A percentile compares a stretch with the other conserved stretches of the same genome.
These are phyloP conservation scores for Lachnellula subtilissima DNA, from an alignment of 2,329 filamentous ascomycete species.

Conservation along the genomic window DNA sequence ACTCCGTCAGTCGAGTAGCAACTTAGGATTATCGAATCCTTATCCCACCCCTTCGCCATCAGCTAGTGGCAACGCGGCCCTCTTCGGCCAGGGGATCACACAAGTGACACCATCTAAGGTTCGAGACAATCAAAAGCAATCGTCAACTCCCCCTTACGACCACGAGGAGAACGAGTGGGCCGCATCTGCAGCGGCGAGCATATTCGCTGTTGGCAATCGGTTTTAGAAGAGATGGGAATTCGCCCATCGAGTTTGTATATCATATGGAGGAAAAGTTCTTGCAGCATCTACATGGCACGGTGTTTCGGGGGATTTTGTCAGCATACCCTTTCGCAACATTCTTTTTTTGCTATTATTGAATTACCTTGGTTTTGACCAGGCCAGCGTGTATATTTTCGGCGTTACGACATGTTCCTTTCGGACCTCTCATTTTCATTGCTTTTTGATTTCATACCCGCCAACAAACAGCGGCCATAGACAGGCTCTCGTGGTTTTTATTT, in stretches of 20 bases:
- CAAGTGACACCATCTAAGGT: slow-evolving; percentile 46
- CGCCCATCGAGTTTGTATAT: slow-evolving; percentile 25
- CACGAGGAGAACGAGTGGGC: slow-evolving; percentile 93
- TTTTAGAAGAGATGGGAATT: slow-evolving; percentile 37
- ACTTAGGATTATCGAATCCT: slow-evolving; percentile 55
- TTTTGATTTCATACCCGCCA: slow-evolving; percentile 21
- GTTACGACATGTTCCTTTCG: slow-evolving; percentile 15
- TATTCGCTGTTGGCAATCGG: slow-evolving; percentile 66
- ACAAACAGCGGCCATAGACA: slow-evolving; percentile 16
- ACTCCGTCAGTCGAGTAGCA: slow-evolving; percentile 60
- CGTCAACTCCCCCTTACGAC: slow-evolving; percentile 94
- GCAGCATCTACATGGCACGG: slow-evolving; percentile 32
- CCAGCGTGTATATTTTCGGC: slow-evolving; percentile 21
- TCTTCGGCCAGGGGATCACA: slow-evolving; percentile 57
- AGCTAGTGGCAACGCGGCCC: slow-evolving; percentile 71
- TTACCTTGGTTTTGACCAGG: slow-evolving; percentile 11
- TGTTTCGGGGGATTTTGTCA: slow-evolving; percentile 26
- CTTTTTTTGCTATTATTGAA: slow-evolving; percentile 19
- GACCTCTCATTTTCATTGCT: slow-evolving; percentile 20
- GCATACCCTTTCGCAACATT: slow-evolving; percentile 21
- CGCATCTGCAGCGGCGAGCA: slow-evolving; percentile 73
- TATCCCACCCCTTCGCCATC: slow-evolving; percentile 70
- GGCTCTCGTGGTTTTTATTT: slow-evolving; percentile 18
- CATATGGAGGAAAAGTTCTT: slow-evolving; percentile 30
- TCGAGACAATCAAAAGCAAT: slow-evolving; percentile 57